Evolutionary conservation across 2,329 filamentous ascomycete species (phyloP), one percentile per base, ranked within the genome.

Genomic region (Byssochlamys sp.): DNA sequence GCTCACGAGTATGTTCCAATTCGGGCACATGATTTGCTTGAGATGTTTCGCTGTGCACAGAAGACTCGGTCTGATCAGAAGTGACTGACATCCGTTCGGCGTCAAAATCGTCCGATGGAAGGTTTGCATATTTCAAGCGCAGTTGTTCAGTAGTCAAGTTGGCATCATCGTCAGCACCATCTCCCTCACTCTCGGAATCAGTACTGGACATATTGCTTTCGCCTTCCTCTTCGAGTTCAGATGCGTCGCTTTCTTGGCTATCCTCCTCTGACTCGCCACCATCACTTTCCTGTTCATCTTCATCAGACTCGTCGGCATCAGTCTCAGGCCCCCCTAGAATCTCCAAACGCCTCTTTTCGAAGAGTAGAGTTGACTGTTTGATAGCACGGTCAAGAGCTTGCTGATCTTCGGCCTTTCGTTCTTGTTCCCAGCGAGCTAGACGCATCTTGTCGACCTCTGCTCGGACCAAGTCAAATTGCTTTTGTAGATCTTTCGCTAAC

Each of bases 281-380:
- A 7, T 45, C 39, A 19, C 39, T 45, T 19, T 67, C 68, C 49
- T 57, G 29, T 28, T 71, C 68, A 14, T 65, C 71, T 19, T 73
- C 65, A 89, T 86, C 65, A 84, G 88, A 74, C 87, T 84, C 65
- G 87, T 89, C 66, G 88, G 80, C 53, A 85, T 89, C 67, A 83
- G 85, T 73, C 81, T 85, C 69, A 82, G 81, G 63, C 81, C 81
- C 67, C 73, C 85, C 61, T 7, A 73, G 65, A 27, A 73, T 74
- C 53, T 76, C 73, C 48, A 71, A 67, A 39, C 73, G 71, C 53
- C 77, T 68, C 55, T 75, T 78, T 60, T 78, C 74, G 50, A 79
- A 76, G 2, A 79, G 71, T 64, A 77, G 73, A 19, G 77, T 79
- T 5, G 78, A 80, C 59, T 80, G 77, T 60, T 79, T 78, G 51